These are phyloP conservation scores for Aspergillus saccharolyticus DNA, from an alignment of 495 filamentous ascomycete genomes.

Conservation along the genomic window DNA sequence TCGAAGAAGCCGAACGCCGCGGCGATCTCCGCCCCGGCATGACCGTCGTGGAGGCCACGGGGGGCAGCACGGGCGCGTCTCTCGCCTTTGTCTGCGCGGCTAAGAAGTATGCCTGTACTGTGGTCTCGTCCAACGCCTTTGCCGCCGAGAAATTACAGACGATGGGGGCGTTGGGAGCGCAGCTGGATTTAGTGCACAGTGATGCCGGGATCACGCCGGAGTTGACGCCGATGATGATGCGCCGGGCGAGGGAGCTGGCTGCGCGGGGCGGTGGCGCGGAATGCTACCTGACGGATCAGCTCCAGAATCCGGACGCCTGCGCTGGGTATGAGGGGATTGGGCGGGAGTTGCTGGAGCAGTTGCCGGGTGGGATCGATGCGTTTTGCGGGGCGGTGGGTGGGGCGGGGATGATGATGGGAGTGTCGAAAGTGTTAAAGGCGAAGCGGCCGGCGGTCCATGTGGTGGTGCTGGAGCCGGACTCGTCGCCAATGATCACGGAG, in stretches of 20 bases:
- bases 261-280: no score
- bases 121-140: slow-evolving; percentile 16
- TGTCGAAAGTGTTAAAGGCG: slow-evolving; percentile 9
- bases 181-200: slow-evolving; percentile 13
- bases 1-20: slow-evolving; percentile 14
- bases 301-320: neutral
- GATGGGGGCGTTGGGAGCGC: slow-evolving; percentile 12
- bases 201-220: slow-evolving; percentile 7
- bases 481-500: slow-evolving; percentile 10
- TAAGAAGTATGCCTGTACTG: slow-evolving; percentile 9
- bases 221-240: slow-evolving; percentile 7
- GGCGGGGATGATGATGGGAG: slow-evolving; percentile 14
- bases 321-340: slow-evolving; percentile 11
- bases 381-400: slow-evolving; percentile 14
- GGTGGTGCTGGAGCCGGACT: slow-evolving; percentile 12
- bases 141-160: slow-evolving; percentile 14
- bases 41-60: slow-evolving; percentile 17
- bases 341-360: slow-evolving; percentile 9
- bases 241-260: no score
- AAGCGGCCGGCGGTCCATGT: neutral
- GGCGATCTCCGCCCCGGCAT: slow-evolving; percentile 15
- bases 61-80: slow-evolving; percentile 15
- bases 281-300: no score
- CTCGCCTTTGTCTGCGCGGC: slow-evolving; percentile 15
- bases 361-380: slow-evolving; percentile 12